Evolutionary conservation across 352 stramenopile genomes (phyloP).

Genomic region (Pythium rhizo-oryzae): DNA sequence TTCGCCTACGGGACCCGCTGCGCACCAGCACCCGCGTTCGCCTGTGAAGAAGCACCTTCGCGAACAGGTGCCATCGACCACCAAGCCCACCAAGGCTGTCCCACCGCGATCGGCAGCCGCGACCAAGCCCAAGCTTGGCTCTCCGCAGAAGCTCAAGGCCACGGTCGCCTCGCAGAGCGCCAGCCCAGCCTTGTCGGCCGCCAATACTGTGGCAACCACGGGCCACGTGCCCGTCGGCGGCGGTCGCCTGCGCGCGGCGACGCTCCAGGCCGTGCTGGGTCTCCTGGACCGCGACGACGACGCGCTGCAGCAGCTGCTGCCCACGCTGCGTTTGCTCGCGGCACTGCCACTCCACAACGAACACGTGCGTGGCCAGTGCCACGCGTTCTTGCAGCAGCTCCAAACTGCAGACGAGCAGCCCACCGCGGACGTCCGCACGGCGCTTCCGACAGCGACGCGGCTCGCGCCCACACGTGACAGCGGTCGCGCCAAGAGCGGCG

Average conservation of each 20-base stretch:
- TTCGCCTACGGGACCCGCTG: slow-evolving; percentile 1
- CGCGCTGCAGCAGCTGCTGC: slow-evolving; percentile 45
- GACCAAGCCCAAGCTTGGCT: slow-evolving; percentile 10
- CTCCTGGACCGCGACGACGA: slow-evolving; percentile 64
- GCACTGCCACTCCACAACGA: slow-evolving; percentile 45
- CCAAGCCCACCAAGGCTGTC: not conserved
- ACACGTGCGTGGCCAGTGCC: slow-evolving; percentile 41
- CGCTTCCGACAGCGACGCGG: not conserved
- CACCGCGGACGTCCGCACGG: too few relatives aligned
- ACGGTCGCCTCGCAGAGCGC: slow-evolving; percentile 12
- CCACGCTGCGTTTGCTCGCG: slow-evolving; percentile 50
- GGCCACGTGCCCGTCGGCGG: not conserved
- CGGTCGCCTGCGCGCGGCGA: slow-evolving; percentile 29
- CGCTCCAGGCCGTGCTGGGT: slow-evolving; percentile 55
- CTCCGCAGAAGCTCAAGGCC: slow-evolving; percentile 28
- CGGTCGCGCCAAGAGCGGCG: slow-evolving; percentile 40
- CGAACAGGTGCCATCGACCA: slow-evolving; percentile 8
- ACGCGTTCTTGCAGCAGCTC: slow-evolving; percentile 44
- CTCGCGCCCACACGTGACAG: slow-evolving; percentile 23
- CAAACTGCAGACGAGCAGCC: too few relatives aligned
- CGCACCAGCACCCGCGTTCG: slow-evolving; percentile 29
- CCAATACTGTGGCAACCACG: not conserved
- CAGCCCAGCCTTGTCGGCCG: not conserved
- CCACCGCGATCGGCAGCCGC: too few relatives aligned
- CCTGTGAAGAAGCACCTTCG: slow-evolving; percentile 65